Base-by-base conservation (phyloP, 1,139 yeast species). In the Magnusiomyces fungicola region DNA sequence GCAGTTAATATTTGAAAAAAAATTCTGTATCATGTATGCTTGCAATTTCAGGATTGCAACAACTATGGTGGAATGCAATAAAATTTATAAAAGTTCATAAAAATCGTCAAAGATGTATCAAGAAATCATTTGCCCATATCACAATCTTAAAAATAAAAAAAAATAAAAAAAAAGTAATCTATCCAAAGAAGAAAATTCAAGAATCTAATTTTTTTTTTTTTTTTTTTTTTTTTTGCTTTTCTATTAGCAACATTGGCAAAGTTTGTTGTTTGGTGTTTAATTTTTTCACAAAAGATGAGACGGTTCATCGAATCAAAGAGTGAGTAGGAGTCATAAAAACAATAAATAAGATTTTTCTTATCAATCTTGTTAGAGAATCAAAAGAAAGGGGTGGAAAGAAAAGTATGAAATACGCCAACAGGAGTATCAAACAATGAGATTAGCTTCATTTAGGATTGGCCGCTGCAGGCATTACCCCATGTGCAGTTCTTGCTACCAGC, bases 401-500 rank as follows among this genome's bases (percentile, higher is more conserved):
- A 38, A 23, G n/a, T 9, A 14, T 6, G n/a, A 9, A 6, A 12
- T 14, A 16, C 7, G 7, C n/a, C 16, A 33, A 9, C 7, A 33
- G 7, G 7, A 9, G n/a, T 6, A n/a, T 33, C 7, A 6, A 9
- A 7, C n/a, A 12, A 33, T 33, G 7, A n/a, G 6, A 7, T 9
- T 16, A 33, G n/a, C 6, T 16, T 33, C 16, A 6, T 23, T 38
- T 23, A 23, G 3, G 18, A 38, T 12, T 21, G 7, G 12, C 29
- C 41, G 5, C 18, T 23, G 29, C 41, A 38, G 14, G 41, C 41
- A 23, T 23, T 22, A 21, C 41, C 41, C 25, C 29, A 38, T 12
- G 4, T 7, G 18, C 41, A 38, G 10, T 38, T 21, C 23, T 38
- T 38, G 29, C 41, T 38, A 9, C 38, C 38, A 38, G 41, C 41